Base-by-base conservation (phyloP, 257 asterid species). In the Leonotis leonurus region DNA sequence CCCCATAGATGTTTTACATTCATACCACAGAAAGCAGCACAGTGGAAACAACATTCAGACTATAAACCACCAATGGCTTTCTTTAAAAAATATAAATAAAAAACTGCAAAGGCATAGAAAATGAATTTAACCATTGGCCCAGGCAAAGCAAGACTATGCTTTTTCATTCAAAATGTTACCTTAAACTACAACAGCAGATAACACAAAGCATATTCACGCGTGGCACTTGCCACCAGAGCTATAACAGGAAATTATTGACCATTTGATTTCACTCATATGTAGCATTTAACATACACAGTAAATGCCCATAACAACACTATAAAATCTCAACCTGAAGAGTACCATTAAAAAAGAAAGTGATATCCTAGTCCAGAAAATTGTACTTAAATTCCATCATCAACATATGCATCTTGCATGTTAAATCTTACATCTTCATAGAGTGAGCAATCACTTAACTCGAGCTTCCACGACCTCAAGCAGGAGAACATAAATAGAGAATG, bases 331-430 rank as follows among this genome's bases (percentile, higher is more conserved):
- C 9, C 29, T 8, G 12, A 51, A 26, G 26, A 5, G 25, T 8
- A 27, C 20, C n/a, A 65, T 27, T n/a, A n/a, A 30, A 39, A 45
- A 27, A 50, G n/a, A 63, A 65, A 26, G 29, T 53, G 46, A 18
- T 26, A 53, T 64, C 54, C 44, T 40, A 29, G n/a, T 40, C 60
- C 40, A 49, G 21, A 27, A 62, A 29, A 24, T 13, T 52, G 45
- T 41, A 56, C 39, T 39, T 35, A 69, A 54, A 67, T 71, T 54
- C 65, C 68, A 61, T 10, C 30, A 29, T 20, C 11, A 59, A 14
- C 37, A 25, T 59, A 43, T 59, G 14, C 65, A 60, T 25, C 65
- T 40, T 36, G 52, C 5, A 40, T 17, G 40, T 6, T 13, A 24
- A 49, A 35, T 67, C 53, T 39, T 45, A 33, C 14, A 56, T 30